Evolutionary conservation across 345 rosid species (phyloP), one percentile per base, ranked within the genome.

Genomic region (Eucalyptus rudis): DNA sequence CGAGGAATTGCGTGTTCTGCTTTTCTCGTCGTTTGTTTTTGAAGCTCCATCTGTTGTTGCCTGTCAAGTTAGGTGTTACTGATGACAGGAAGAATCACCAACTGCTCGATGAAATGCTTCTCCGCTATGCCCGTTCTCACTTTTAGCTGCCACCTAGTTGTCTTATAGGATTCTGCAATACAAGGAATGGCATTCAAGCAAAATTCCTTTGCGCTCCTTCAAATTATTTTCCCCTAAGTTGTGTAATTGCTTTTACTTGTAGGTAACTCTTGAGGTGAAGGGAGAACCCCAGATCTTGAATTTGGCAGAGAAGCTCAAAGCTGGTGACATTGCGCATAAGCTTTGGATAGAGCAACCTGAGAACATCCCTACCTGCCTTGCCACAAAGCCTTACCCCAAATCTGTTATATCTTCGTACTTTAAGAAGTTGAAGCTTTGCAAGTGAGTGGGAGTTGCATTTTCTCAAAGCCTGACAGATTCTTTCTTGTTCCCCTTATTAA

Each of bases 261-360:
- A 96, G 99, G 99, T 97, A 25, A 96, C 99, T 20, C 91, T 98
- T n/a, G 98, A 98, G 91, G 98, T 97, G 93, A 97, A 95, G 92
- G 99, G 98, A 79, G 99, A 97, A 91, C 56, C 93, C 10, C 99
- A 97, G 92, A 92, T 96, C 49, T 20, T 90, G 96, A 97, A 95
- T 89, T 94, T 98, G 87, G 92, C 95, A 9, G 98, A 96, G 90
- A 97, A 94, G 94, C 92, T 98, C 68, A 93, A 76, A 24, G 93
- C 89, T 17, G 96, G 92, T 66, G 98, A 95, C 20, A 94, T 98
- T 92, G 93, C 91, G 81, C 95, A 97, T 90, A 95, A 94, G 93
- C 89, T 97, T 62, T 98, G 99, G 99, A 93, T 92, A 40, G 99
- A 98, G 86, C 98, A 97, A 27, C 99, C 99, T 15, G 99, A 98